Percentiles rank a stretch among this genome's conserved stretches.
Evolutionary conservation across 1,284 basidiomycete genomes (phyloP).

Genomic region (Athelia sp.): DNA sequence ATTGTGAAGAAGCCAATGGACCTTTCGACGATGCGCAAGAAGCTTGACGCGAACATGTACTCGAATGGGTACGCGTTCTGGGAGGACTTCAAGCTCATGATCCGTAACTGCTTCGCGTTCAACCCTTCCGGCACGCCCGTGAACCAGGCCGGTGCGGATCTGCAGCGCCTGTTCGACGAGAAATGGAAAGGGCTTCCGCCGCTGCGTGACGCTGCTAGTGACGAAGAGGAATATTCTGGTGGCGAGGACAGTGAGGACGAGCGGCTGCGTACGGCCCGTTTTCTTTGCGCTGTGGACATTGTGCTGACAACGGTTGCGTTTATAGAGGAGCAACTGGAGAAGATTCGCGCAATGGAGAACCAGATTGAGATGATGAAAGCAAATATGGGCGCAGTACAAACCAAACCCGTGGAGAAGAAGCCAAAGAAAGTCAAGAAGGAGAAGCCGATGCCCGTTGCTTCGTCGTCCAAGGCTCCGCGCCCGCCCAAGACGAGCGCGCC

Average conservation of each 20-base stretch:
- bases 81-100: constrained; percentile 91
- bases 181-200: constrained; percentile 84
- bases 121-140: constrained; percentile 89
- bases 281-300: background rate
- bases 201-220: constrained; percentile 46
- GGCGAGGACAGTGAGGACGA: constrained; percentile 44
- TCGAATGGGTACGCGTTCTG: constrained; percentile 74
- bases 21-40: constrained; percentile 80
- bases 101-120: constrained; percentile 90
- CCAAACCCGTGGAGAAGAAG: constrained; percentile 47
- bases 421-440: constrained; percentile 67
- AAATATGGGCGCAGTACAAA: constrained; percentile 58
- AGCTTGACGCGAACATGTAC: constrained; percentile 78
- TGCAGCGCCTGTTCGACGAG: constrained; percentile 85
- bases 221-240: constrained; percentile 46
- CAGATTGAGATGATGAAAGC: constrained; percentile 70
- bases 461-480: constrained; percentile 1
- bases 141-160: constrained; percentile 74
- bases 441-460: constrained; percentile 38
- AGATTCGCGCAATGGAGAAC: constrained; percentile 66
- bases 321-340: constrained; percentile 27
- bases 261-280: constrained; percentile 46
- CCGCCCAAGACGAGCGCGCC: constrained; percentile 1
- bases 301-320: constrained; percentile 9
- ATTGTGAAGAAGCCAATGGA: constrained; percentile 96